These are phyloP conservation scores for Suhomyces sp. DNA, from an alignment of 805 yeast species.

Conservation along the genomic window DNA sequence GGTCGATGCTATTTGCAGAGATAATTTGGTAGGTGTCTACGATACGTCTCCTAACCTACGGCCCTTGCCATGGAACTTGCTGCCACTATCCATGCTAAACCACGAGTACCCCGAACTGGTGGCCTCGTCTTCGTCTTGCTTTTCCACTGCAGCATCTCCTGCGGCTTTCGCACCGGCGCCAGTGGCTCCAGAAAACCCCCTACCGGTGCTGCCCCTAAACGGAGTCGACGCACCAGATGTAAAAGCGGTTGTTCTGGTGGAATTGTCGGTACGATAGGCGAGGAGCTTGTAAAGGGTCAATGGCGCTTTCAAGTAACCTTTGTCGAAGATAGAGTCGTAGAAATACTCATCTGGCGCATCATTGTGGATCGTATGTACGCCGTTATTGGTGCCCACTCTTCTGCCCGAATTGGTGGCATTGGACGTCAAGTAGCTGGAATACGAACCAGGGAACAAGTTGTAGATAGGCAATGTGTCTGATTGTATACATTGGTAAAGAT, in stretches of 20 bases:
- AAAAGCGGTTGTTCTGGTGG: slow-evolving; percentile 7
- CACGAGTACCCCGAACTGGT: slow-evolving; percentile 10
- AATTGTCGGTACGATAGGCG: slow-evolving; percentile 22
- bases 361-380: slow-evolving; percentile 2
- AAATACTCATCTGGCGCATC: slow-evolving; percentile 16
- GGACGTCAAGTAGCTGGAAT: slow-evolving; percentile 11
- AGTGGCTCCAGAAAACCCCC: background rate
- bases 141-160: background rate
- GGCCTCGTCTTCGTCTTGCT: slow-evolving; percentile 1
- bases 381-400: slow-evolving; percentile 30
- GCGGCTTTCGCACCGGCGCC: background rate
- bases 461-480: slow-evolving; percentile 48
- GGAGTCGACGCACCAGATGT: background rate
- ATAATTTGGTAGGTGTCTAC: too few species aligned
- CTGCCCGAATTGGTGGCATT: slow-evolving; percentile 13
- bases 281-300: slow-evolving; percentile 31
- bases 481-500: slow-evolving; percentile 60
- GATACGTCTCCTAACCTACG: slow-evolving; percentile 28
- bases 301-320: slow-evolving; percentile 59
- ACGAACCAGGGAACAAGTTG: slow-evolving; percentile 35
- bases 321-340: slow-evolving; percentile 44
- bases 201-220: background rate
- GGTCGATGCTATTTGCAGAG: background rate
- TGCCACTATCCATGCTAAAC: slow-evolving; percentile 9
- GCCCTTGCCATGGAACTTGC: slow-evolving; percentile 34